These are phyloP conservation scores for Ophiognomonia clavigignenti-juglandacearum DNA, from an alignment of 2,329 filamentous ascomycete genomes.

Conservation along the genomic window DNA sequence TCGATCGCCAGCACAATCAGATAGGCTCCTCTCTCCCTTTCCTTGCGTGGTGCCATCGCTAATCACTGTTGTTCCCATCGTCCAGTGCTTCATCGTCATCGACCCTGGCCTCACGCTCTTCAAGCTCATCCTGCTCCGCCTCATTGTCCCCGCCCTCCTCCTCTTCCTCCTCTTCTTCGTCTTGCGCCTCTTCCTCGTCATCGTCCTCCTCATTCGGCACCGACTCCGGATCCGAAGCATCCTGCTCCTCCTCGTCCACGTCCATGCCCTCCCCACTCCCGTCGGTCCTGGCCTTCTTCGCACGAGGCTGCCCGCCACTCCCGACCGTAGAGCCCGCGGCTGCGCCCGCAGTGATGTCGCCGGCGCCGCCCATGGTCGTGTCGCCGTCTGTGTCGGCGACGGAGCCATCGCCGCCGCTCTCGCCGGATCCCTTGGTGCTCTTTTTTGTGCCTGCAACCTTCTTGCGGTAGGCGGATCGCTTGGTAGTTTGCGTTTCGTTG, in stretches of 20 bases:
- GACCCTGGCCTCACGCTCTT: slow-evolving; percentile 38
- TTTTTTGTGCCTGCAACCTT: slow-evolving; percentile 64
- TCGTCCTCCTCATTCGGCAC: slow-evolving; percentile 29
- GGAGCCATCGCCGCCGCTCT: slow-evolving; percentile 22
- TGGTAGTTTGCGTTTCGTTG: slow-evolving; percentile 67
- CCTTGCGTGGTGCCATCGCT: background rate
- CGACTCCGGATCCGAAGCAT: slow-evolving; percentile 31
- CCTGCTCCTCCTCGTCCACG: slow-evolving; percentile 34
- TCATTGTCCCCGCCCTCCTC: slow-evolving; percentile 34
- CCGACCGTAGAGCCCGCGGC: slow-evolving; percentile 9
- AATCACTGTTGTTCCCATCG: slow-evolving; percentile 56
- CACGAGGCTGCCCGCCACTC: slow-evolving; percentile 22
- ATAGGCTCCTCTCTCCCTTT: slow-evolving; percentile 1
- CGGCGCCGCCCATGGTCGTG: slow-evolving; percentile 16
- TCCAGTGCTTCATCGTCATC: slow-evolving; percentile 59
- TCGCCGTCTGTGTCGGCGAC: slow-evolving; percentile 26
- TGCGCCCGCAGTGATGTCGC: slow-evolving; percentile 17
- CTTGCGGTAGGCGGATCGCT: slow-evolving; percentile 67
- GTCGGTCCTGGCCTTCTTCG: slow-evolving; percentile 35
- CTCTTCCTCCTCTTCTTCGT: slow-evolving; percentile 39
- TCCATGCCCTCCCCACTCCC: slow-evolving; percentile 33
- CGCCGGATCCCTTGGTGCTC: slow-evolving; percentile 24
- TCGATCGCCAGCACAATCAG: too few relatives aligned
- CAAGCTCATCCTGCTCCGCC: slow-evolving; percentile 40
- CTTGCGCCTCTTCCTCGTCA: slow-evolving; percentile 33